Base-by-base conservation (phyloP, 2,329 filamentous ascomycete species). In the Penicillium polonicum region DNA sequence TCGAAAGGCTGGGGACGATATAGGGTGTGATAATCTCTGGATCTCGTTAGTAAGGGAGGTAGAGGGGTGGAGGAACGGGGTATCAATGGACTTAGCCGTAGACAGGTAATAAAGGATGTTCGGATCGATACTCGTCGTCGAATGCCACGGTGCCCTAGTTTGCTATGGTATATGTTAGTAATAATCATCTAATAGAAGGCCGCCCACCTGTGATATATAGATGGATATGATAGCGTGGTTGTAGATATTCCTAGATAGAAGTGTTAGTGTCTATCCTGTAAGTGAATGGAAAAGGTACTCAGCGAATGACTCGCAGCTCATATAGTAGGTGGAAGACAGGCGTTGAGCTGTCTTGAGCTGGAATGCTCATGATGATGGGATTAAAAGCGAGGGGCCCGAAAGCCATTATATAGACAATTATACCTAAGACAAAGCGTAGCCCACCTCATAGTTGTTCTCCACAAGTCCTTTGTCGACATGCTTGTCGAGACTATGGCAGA, bases 331-430 rank as follows among this genome's bases (percentile, higher is more conserved):
- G 15, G 19, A 19, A 49, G 38, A 36, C 8, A 27, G 12, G 27
- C 4, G 29, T 31, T 25, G n/a, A 23, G 23, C 19, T 35, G 29
- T 25, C n/a, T 29, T 38, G 33, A 31, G 25, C 17, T 27, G 21
- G 27, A 36, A 7, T 21, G 25, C 27, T 9, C 41, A 25, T 36
- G 29, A 17, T 42, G 49, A 53, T 36, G 27, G 13, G 17, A 9
- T n/a, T 12, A n/a, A 33, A 29, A 48, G 25, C 10, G 27, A 41
- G 21, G 48, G 27, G 4, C 17, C 23, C 8, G 9, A 35, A 17
- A 12, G 8, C 5, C 21, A 48, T 53, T 57, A 57, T 57, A 57
- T 53, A 57, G 42, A 48, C 27, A 48, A 53, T 36, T 6, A 31
- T 19, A 15, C 7, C 17, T 13, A 41, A 27, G 8, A 52, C 41